Evolutionary conservation across 495 filamentous ascomycete species (phyloP), one percentile per base, ranked within the genome.

Genomic region (Aspergillus homomorphus): DNA sequence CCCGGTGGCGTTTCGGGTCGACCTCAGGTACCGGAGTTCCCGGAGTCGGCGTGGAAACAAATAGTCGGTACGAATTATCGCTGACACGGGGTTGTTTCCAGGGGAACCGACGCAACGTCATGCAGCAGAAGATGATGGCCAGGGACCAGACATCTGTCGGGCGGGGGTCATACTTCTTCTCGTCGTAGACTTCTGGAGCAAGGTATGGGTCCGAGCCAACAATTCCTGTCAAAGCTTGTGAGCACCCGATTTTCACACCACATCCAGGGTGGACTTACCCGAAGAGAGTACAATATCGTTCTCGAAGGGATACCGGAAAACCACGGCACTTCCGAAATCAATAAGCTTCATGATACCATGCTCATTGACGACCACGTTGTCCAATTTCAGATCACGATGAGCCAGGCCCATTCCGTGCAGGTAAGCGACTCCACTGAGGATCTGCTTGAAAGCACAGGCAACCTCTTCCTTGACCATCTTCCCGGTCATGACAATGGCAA

Each of bases 281-380:
- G 84, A 87, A 44, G 94, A 92, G 41, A 84, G 79, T 20, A 96
- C 92, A 51, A 93, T 87, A 62, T 92, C 90, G 53, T 87, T 91
- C 74, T 99, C 94, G 69, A 99, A 99, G 2, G 94, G 94, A 79
- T 99, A 99, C 59, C 87, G 84, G 77, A 93, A 99, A 48, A 99
- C 92, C 57, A 91, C 92, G 4, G 94, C 92, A 74, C 94, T 98
- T 54, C 94, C 94, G 76, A 99, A 99, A 71, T 99, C 94, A 61
- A 99, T 99, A 51, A 99, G 88, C 75, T 99, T 99, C 89, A 99
- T 96, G 60, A 99, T 97, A n/a, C 94, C 94, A 62, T 87, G 84
- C 64, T 96, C 89, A 63, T 92, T 98, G 50, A 99, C 91, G 48
- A 99, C 94, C 16, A 99, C 94, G 63, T 99, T 99, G 73, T 99